Percentiles rank a stretch among this genome's conserved stretches.
Evolutionary conservation across 2,329 filamentous ascomycete genomes (phyloP).

Genomic region (Mycogone perniciosa): DNA sequence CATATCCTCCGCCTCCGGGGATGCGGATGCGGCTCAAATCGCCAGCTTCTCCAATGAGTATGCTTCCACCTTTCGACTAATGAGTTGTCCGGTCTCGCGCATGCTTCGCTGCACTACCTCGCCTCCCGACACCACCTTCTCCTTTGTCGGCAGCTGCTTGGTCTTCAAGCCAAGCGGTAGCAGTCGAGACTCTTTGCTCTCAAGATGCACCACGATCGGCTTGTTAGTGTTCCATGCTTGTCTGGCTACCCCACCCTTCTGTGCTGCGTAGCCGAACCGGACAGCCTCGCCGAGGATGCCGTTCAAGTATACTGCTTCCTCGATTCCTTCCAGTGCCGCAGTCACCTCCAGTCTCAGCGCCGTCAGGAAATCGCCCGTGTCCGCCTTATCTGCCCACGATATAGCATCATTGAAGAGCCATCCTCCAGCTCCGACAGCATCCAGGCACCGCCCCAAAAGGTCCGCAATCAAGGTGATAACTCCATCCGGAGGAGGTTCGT

Average conservation of each 20-base stretch:
- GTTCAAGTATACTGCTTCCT: conserved; percentile 60
- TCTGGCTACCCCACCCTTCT: conserved; percentile 25
- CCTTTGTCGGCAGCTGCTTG: conserved; percentile 40
- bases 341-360: conserved; percentile 62
- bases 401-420: conserved; percentile 62
- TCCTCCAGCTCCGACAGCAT: conserved; percentile 67
- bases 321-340: conserved; percentile 64
- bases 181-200: conserved; percentile 41
- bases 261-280: conserved; percentile 46
- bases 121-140: conserved; percentile 61
- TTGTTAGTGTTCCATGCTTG: conserved; percentile 31
- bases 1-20: background rate
- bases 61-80: conserved; percentile 71
- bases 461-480: conserved; percentile 66
- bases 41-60: conserved; percentile 78
- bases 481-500: conserved; percentile 52
- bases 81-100: conserved; percentile 69
- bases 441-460: conserved; percentile 65
- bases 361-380: conserved; percentile 57
- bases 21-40: conserved; percentile 40
- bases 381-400: conserved; percentile 43
- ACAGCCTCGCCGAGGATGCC: conserved; percentile 61
- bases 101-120: conserved; percentile 62
- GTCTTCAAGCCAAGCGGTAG: conserved; percentile 70
- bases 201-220: conserved; percentile 36